Evolutionary conservation across 768 basidiomycete genomes (phyloP).

Genomic region (Kwoniella dendrophila): DNA sequence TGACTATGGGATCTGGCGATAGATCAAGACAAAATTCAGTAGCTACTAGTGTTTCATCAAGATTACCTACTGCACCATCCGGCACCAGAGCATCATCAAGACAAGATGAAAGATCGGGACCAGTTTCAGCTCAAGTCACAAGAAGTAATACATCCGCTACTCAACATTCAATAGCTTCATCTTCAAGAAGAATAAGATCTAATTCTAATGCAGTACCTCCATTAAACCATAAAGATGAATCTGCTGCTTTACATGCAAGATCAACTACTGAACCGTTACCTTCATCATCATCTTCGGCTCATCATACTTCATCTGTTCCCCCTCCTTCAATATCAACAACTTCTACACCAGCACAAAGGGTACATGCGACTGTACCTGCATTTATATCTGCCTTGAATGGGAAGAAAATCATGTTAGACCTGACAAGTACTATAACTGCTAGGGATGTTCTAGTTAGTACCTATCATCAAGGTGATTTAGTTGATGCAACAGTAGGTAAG

Average conservation of each 20-base stretch:
- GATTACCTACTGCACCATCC: conserved; percentile 8
- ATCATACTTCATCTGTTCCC: conserved; percentile 6
- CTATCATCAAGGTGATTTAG: conserved; percentile 67
- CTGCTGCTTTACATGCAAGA: conserved; percentile 17
- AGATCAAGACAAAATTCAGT: conserved; percentile 18
- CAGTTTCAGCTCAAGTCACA: conserved; percentile 12
- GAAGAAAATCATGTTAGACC: conserved; percentile 65
- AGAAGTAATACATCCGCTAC: conserved; percentile 33
- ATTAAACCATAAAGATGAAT: conserved; percentile 7
- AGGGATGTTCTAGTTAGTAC: conserved; percentile 71
- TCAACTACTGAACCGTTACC: conserved; percentile 27
- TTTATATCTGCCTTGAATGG: conserved; percentile 34
- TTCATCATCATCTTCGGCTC: conserved; percentile 1
- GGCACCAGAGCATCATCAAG: conserved; percentile 17
- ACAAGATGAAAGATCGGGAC: conserved; percentile 11
- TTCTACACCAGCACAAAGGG: neutral
- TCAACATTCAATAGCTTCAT: conserved; percentile 12
- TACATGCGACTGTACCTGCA: conserved; percentile 18
- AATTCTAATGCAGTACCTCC: conserved; percentile 11
- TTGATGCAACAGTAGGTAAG: conserved; percentile 59
- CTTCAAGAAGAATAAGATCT: conserved; percentile 13
- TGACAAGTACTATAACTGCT: conserved; percentile 69
- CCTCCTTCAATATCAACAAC: neutral
- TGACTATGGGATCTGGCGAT: conserved; percentile 1
- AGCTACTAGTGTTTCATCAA: conserved; percentile 15